Base-by-base conservation (phyloP, 1,284 basidiomycete genomes). In the Puccinia horiana region DNA sequence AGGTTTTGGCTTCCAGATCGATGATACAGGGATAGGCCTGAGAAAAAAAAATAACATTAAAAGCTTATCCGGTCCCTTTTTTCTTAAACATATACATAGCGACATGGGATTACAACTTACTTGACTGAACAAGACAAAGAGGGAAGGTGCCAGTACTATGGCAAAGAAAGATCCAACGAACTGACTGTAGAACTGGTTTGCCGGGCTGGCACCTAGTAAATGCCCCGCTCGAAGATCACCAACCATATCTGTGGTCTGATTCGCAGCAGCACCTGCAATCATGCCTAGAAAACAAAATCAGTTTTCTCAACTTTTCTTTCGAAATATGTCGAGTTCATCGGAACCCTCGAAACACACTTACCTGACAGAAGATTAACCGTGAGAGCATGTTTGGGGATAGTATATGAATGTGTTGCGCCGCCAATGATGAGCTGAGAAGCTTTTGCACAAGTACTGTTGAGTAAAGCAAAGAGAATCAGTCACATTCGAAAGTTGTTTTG, bases 211-310 rank as follows among this genome's bases (percentile, higher is more conserved):
- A 67, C 91, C 88, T 18, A 92, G 89, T 81, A 92, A 89, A 86
- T 92, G 92, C 82, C 91, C 91, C 11, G 92, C 92, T 88, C 92
- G 92, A 84, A 92, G 87, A 85, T 93, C 92, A 82, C 91, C 90
- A 83, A 91, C 91, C 92, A 92, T 92, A 86, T 93, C 92, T 74
- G 89, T 87, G 32, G 91, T 88, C 85, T 92, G 91, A 35, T 89
- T 89, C 32, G 91, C 90, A 70, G 90, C 89, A 54, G 90, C 91
- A 65, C 89, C 90, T 32, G 91, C 89, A 84, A 92, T 87, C 72
- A 90, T 72, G 29, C 78, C 76, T 79, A 26, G 32, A 32, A 56
- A 56, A 16, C 12, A n/a, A 29, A 11, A 26, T 32, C 9, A 70
- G 40, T n/a, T 29, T 35, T 42, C 20, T 61, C 32, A 8, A 61